phyloP scores from a whole-genome alignment of 345 rosid genomes.

The Microthlaspi erraticum region DNA sequence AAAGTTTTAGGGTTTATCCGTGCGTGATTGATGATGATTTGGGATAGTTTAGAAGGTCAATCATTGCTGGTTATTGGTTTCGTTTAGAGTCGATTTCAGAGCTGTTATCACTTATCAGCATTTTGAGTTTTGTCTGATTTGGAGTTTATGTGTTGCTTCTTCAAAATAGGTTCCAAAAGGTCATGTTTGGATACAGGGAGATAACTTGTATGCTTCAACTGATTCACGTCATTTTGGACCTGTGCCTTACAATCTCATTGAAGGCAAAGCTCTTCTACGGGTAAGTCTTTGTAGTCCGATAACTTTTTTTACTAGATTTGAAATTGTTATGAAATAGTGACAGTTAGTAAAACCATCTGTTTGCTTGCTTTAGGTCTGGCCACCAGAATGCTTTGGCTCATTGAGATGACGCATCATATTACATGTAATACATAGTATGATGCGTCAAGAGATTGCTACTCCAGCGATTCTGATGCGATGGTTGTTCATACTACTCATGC shows the following conservation, averaged over 20 bases:
- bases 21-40: slow-evolving; percentile 13
- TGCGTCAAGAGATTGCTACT: not conserved
- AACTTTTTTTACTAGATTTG: not conserved
- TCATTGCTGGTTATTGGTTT: not conserved
- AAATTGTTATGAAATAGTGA: not conserved
- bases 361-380: slow-evolving; percentile 63
- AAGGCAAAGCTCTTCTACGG: slow-evolving; percentile 74
- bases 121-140: not conserved
- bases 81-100: not conserved
- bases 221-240: slow-evolving; percentile 85
- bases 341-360: not conserved
- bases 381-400: slow-evolving; percentile 62
- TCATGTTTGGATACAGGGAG: slow-evolving; percentile 93
- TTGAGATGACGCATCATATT: slow-evolving; percentile 39
- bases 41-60: slow-evolving; percentile 11
- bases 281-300: slow-evolving; percentile 45
- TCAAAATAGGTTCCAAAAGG: slow-evolving; percentile 72
- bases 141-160: not conserved
- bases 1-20: slow-evolving; percentile 2
- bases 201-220: slow-evolving; percentile 70
- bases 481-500: slow-evolving; percentile 4
- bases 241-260: slow-evolving; percentile 75
- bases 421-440: not conserved
- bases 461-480: not conserved
- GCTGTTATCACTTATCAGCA: not conserved